phyloP scores from a whole-genome alignment of 495 filamentous ascomycete species.

The Lentithecium fluviatile region DNA sequence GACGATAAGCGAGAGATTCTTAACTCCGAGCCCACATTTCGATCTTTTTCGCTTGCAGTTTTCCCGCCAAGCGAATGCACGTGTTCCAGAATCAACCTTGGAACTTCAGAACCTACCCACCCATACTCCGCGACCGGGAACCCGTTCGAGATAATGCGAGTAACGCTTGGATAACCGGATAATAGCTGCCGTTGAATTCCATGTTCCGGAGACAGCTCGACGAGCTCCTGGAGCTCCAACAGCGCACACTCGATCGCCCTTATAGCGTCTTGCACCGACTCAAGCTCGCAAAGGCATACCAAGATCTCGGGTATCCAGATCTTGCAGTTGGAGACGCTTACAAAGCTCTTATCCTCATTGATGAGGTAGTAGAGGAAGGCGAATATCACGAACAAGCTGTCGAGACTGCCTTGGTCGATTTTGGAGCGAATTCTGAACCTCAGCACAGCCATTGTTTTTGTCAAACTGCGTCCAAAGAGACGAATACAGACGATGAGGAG shows the following conservation, averaged over 20 bases:
- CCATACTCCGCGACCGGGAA: too few relatives aligned
- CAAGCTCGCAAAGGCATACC: slow-evolving; percentile 66
- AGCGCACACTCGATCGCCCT: slow-evolving; percentile 47
- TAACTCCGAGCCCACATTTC: background rate
- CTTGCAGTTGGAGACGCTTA: slow-evolving; percentile 89
- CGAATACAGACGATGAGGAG: slow-evolving; percentile 40
- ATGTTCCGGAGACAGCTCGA: slow-evolving; percentile 4
- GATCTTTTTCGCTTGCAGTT: background rate
- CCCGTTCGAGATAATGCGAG: too few relatives aligned
- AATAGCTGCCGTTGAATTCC: background rate
- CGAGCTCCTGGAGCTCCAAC: slow-evolving; percentile 19
- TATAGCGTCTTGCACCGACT: slow-evolving; percentile 80
- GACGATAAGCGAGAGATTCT: background rate
- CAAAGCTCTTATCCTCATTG: slow-evolving; percentile 76
- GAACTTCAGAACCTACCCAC: too few relatives aligned
- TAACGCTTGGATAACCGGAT: background rate
- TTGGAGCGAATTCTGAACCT: background rate
- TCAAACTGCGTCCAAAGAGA: slow-evolving; percentile 32
- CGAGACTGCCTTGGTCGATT: slow-evolving; percentile 10
- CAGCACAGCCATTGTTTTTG: slow-evolving; percentile 17
- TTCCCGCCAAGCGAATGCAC: background rate
- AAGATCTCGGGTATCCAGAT: slow-evolving; percentile 80
- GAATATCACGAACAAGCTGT: slow-evolving; percentile 63
- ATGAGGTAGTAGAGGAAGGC: slow-evolving; percentile 69
- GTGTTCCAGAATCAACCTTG: too few relatives aligned